Evolutionary conservation across 2,329 filamentous ascomycete species (phyloP).

Genomic region (Teratosphaeria viscida): DNA sequence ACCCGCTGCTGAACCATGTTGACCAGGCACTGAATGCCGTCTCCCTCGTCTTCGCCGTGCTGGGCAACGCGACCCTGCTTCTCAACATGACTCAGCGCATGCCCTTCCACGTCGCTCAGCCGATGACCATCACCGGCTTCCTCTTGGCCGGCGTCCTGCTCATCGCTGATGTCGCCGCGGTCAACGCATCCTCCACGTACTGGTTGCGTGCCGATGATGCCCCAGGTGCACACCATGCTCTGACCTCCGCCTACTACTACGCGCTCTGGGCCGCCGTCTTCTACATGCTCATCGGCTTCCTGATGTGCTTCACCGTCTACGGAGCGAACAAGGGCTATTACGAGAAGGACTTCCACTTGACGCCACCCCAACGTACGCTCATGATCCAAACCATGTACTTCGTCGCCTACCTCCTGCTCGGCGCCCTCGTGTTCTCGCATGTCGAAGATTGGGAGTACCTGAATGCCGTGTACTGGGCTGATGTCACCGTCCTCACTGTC

Average conservation of each 20-base stretch:
- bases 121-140: slow-evolving; percentile 52
- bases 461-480: slow-evolving; percentile 46
- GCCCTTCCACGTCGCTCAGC: slow-evolving; percentile 46
- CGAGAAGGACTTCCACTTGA: slow-evolving; percentile 45
- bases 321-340: slow-evolving; percentile 46
- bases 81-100: slow-evolving; percentile 50
- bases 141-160: slow-evolving; percentile 44
- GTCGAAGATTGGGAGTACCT: slow-evolving; percentile 45
- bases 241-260: slow-evolving; percentile 51
- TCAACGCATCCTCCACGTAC: slow-evolving; percentile 35
- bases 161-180: slow-evolving; percentile 40
- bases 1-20: neutral
- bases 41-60: slow-evolving; percentile 43
- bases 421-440: slow-evolving; percentile 37
- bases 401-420: slow-evolving; percentile 38
- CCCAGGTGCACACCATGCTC: slow-evolving; percentile 27
- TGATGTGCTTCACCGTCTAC: slow-evolving; percentile 46
- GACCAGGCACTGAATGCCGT: slow-evolving; percentile 41
- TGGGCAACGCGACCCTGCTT: slow-evolving; percentile 45
- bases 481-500: slow-evolving; percentile 46
- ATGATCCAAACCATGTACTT: slow-evolving; percentile 45
- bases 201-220: slow-evolving; percentile 29
- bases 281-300: slow-evolving; percentile 45
- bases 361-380: slow-evolving; percentile 45
- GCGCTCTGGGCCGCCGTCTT: slow-evolving; percentile 47